A percentile compares a stretch with the other conserved stretches of the same genome.
These are phyloP conservation scores for Ogataea kodamae DNA, from an alignment of 805 yeast species.

Conservation along the genomic window DNA sequence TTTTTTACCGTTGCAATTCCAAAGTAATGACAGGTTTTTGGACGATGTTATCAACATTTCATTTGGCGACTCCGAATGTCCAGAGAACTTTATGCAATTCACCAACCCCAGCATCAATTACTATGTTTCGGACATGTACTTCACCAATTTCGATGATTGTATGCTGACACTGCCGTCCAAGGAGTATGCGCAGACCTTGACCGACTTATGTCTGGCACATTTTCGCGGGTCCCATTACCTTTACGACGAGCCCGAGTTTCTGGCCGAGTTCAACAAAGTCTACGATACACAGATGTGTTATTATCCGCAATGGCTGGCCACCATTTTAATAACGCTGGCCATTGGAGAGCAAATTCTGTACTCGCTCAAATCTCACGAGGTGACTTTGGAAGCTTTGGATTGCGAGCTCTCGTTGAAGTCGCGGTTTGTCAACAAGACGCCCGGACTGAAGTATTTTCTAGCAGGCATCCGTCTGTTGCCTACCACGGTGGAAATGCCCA, in stretches of 20 bases:
- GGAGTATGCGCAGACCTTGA: constrained; percentile 16
- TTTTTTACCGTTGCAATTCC: constrained; percentile 21
- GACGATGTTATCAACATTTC: constrained; percentile 27
- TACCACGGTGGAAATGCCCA: constrained; percentile 32
- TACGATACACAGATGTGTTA: constrained; percentile 22
- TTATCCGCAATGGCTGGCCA: constrained; percentile 16
- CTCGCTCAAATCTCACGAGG: constrained; percentile 22
- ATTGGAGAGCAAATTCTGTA: constrained; percentile 25
- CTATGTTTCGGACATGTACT: constrained; percentile 19
- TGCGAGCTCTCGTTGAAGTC: constrained; percentile 18
- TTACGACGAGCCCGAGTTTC: constrained; percentile 22
- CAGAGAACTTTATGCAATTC: constrained; percentile 8
- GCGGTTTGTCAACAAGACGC: constrained; percentile 22
- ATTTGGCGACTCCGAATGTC: constrained; percentile 27
- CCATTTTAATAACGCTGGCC: constrained; percentile 23
- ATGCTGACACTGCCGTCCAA: constrained; percentile 15
- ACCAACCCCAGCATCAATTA: constrained; percentile 16
- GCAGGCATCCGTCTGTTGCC: constrained; percentile 27
- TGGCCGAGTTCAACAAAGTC: constrained; percentile 17
- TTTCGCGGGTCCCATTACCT: constrained; percentile 25
- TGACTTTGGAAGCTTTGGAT: constrained; percentile 14
- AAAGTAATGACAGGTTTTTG: constrained; percentile 21
- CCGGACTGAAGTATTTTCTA: constrained; percentile 32
- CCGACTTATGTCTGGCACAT: constrained; percentile 17
- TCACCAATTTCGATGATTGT: constrained; percentile 11